Percentiles rank a stretch among this genome's conserved stretches.
Conservation (phyloP, 2,329 filamentous ascomycete species). For the Furcasterigmium furcatum region DNA sequence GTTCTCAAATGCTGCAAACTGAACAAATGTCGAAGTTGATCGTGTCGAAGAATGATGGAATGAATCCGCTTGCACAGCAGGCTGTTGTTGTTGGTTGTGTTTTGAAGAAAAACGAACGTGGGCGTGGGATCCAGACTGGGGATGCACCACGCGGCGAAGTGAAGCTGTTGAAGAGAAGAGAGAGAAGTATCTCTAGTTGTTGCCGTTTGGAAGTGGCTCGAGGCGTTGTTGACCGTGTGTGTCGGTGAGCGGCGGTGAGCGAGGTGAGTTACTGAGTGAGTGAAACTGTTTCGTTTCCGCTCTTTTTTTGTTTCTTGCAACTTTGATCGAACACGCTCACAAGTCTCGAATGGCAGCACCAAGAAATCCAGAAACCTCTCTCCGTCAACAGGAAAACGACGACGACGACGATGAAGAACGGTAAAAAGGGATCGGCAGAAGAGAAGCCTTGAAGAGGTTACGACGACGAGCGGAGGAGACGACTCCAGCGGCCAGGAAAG, state of each 20-base stretch:
- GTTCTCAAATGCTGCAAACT: constrained; percentile 1
- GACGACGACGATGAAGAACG: constrained; percentile 1
- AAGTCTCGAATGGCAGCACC: not conserved
- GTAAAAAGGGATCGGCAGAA: constrained; percentile 3
- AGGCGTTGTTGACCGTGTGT: not conserved
- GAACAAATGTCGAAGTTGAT: constrained; percentile 10
- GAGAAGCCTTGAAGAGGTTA: constrained; percentile 1
- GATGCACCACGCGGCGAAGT: not conserved
- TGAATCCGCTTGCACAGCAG: constrained; percentile 5
- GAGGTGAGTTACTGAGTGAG: not conserved
- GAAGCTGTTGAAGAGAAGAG: not conserved
- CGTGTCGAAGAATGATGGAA: constrained; percentile 2
- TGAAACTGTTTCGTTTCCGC: not conserved
- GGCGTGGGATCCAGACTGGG: not conserved
- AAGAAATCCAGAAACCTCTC: not conserved
- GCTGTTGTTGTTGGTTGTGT: not conserved
- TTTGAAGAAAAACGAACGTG: constrained; percentile 3
- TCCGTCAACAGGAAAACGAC: not conserved
- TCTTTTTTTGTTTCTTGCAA: not conserved
- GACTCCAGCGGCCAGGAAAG: not conserved
- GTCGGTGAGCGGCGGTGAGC: not conserved
- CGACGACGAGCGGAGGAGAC: not conserved
- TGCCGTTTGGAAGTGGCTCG: not conserved
- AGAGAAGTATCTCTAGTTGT: not conserved
- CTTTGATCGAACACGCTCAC: not conserved